Conservation (phyloP, 768 basidiomycete species). For the Coprinellus micaceus region DNA sequence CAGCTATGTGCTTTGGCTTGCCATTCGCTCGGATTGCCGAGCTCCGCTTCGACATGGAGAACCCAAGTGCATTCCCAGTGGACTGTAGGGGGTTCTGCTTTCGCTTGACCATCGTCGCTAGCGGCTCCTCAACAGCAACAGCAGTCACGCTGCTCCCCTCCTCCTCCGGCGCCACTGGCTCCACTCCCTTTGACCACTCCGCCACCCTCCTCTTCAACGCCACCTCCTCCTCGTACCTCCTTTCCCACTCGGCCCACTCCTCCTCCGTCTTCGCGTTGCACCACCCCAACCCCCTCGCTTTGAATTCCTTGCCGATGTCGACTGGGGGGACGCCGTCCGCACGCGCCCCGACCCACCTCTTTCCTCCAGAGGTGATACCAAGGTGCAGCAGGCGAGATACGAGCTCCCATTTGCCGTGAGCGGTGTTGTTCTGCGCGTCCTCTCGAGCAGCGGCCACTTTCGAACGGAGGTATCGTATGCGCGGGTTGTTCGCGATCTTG, state of each 20-base stretch:
- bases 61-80: conserved; percentile 1
- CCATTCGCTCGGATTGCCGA: neutral
- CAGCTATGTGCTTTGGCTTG: conserved; percentile 9
- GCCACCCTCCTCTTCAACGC: conserved; percentile 23
- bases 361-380: conserved; percentile 36
- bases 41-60: conserved; percentile 9
- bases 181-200: conserved; percentile 21
- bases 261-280: conserved; percentile 41
- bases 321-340: conserved; percentile 17
- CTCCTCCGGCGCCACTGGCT: neutral
- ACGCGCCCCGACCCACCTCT: conserved; percentile 26
- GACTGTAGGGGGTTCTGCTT: neutral
- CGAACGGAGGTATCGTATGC: conserved; percentile 29
- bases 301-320: conserved; percentile 15
- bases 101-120: neutral
- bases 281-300: conserved; percentile 26
- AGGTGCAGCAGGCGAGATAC: conserved; percentile 38
- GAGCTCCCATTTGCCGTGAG: conserved; percentile 46
- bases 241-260: conserved; percentile 48
- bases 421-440: conserved; percentile 34
- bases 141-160: neutral
- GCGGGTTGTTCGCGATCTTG: conserved; percentile 8
- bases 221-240: conserved; percentile 25
- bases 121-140: neutral
- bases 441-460: conserved; percentile 32